Conservation (phyloP, 2,329 filamentous ascomycete genomes). For the Exophiala bonariae region DNA sequence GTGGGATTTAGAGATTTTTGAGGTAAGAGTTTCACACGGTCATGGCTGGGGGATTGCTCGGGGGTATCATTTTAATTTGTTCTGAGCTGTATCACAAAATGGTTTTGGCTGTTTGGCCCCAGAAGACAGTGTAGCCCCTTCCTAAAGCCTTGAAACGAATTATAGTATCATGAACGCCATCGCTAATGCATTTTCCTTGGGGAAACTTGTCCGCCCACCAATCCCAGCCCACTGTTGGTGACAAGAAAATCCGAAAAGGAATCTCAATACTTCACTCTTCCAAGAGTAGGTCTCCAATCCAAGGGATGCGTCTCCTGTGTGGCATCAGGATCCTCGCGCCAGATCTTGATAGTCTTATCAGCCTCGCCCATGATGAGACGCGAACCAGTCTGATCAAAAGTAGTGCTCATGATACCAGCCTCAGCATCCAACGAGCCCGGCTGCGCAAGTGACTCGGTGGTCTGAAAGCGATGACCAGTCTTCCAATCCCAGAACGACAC, state of each 20-base stretch:
- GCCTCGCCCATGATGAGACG: constrained; percentile 91
- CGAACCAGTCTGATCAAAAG: constrained; percentile 84
- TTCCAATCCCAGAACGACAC: constrained; percentile 99
- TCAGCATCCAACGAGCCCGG: constrained; percentile 93
- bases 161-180: too few relatives aligned
- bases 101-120: too few relatives aligned
- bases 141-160: background rate
- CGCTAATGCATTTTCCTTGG: background rate
- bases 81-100: too few relatives aligned
- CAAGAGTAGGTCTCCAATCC: constrained; percentile 83
- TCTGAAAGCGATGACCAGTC: constrained; percentile 87
- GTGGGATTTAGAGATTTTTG: constrained; percentile 2
- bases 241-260: too few relatives aligned
- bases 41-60: background rate
- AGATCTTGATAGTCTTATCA: constrained; percentile 98
- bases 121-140: background rate
- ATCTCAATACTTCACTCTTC: constrained; percentile 68
- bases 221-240: too few relatives aligned
- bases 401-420: constrained; percentile 90
- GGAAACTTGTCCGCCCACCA: too few relatives aligned
- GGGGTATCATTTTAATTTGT: background rate
- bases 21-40: background rate
- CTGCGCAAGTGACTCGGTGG: constrained; percentile 86
- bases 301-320: constrained; percentile 89
- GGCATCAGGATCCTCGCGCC: constrained; percentile 89